phyloP scores from a whole-genome alignment of 2,329 filamentous ascomycete species.

The Escovopsis weberi region DNA sequence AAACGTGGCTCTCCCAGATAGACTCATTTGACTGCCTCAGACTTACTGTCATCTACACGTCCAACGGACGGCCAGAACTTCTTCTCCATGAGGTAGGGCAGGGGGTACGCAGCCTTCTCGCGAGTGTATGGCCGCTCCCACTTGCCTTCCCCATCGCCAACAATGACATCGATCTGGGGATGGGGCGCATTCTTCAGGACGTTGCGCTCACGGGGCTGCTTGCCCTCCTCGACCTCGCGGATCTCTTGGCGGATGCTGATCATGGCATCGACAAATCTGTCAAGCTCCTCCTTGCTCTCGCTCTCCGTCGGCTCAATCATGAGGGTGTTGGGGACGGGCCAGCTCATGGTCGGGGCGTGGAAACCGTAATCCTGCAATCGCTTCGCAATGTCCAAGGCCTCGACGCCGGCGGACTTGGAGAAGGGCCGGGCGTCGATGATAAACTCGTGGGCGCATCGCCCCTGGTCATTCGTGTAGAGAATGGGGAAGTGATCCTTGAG shows the following conservation, averaged over 20 bases:
- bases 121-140: conserved; percentile 76
- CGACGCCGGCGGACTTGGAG: conserved; percentile 67
- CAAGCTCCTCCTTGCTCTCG: conserved; percentile 81
- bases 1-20: not conserved
- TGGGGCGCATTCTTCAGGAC: conserved; percentile 85
- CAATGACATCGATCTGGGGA: conserved; percentile 64
- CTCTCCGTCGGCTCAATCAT: conserved; percentile 98
- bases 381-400: conserved; percentile 92
- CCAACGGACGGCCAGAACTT: conserved; percentile 94
- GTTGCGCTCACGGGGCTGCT: conserved; percentile 60
- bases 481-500: conserved; percentile 79
- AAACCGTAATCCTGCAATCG: conserved; percentile 95
- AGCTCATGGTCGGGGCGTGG: conserved; percentile 94
- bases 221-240: conserved; percentile 64
- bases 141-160: conserved; percentile 35
- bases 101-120: conserved; percentile 75
- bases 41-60: conserved; percentile 74
- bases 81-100: conserved; percentile 75
- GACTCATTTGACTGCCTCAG: not conserved
- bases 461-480: conserved; percentile 81
- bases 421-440: conserved; percentile 83
- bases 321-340: conserved; percentile 85
- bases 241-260: conserved; percentile 82
- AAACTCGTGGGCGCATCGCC: conserved; percentile 91
- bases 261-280: conserved; percentile 82